Evolutionary conservation across 106 monocot species (phyloP).

Genomic region (Iris macrosiphon): DNA sequence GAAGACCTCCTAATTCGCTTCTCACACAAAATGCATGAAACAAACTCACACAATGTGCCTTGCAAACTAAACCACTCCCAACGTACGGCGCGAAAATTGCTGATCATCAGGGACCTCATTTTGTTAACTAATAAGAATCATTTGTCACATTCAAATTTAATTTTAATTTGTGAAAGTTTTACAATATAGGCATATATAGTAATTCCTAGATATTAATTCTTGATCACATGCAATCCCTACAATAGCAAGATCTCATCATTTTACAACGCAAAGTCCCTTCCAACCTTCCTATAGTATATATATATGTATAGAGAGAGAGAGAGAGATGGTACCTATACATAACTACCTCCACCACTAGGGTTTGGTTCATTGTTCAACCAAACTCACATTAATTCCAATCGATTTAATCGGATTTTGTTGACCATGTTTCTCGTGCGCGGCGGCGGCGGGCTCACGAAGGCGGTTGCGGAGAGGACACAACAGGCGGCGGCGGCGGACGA

Average conservation of each 20-base stretch:
- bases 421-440: slow-evolving; percentile 10
- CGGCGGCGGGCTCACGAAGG: slow-evolving; percentile 23
- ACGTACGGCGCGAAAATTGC: background rate
- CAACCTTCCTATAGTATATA: background rate
- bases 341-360: background rate
- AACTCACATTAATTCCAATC: background rate
- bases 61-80: slow-evolving; percentile 17
- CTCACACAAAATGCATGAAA: slow-evolving; percentile 32
- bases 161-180: background rate
- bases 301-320: no score
- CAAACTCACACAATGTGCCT: slow-evolving; percentile 35
- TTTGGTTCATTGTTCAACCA: background rate
- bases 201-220: background rate
- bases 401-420: background rate
- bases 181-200: background rate
- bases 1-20: background rate
- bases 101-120: background rate
- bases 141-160: background rate
- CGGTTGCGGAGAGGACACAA: slow-evolving; percentile 26
- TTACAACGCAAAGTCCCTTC: background rate
- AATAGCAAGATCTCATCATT: background rate
- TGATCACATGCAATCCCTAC: background rate
- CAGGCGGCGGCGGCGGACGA: slow-evolving; percentile 31
- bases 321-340: background rate
- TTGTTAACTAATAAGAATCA: slow-evolving; percentile 3